Conservation (phyloP, 2,329 filamentous ascomycete genomes). For the Cyphellophora europaea region DNA sequence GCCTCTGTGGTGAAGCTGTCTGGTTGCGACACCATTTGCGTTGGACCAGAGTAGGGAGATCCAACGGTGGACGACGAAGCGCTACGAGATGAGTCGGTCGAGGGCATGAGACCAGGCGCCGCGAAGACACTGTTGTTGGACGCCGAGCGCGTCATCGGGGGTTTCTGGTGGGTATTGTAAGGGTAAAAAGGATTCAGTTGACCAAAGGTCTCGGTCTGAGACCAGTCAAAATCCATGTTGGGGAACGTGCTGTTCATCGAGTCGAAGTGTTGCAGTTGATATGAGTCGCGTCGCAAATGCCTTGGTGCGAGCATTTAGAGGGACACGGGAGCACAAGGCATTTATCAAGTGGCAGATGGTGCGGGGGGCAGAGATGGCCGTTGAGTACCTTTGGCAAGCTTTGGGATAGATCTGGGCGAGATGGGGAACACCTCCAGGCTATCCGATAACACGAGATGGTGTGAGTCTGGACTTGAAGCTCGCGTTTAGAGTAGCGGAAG, state of each 20-base stretch:
- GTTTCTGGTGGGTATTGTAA: conserved; percentile 13
- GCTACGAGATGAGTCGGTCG: conserved; percentile 46
- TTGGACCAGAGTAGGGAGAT: conserved; percentile 56
- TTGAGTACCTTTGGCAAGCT: not conserved
- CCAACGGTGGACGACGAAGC: conserved; percentile 58
- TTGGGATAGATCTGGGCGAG: not conserved
- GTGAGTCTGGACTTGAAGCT: not conserved
- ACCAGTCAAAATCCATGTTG: conserved; percentile 11
- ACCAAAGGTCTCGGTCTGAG: no score
- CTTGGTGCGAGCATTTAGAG: conserved; percentile 17
- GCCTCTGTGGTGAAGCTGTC: conserved; percentile 48
- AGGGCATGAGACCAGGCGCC: conserved; percentile 53
- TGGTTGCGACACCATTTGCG: conserved; percentile 41
- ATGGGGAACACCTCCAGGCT: conserved; percentile 1
- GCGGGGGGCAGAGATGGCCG: not conserved
- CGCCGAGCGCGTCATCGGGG: conserved; percentile 9
- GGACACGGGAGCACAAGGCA: not conserved
- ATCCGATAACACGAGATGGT: not conserved
- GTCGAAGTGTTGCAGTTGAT: conserved; percentile 13
- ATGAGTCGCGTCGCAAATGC: conserved; percentile 14
- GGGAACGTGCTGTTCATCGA: conserved; percentile 8
- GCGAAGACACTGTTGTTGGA: conserved; percentile 25
- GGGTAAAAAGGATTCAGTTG: conserved; percentile 14
- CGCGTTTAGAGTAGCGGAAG: not conserved
- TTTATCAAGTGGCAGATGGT: no score